Evolutionary conservation across 169 alveolate species (phyloP), one percentile per base, ranked within the genome.

Genomic region (Ichthyophthirius multifiliis): DNA sequence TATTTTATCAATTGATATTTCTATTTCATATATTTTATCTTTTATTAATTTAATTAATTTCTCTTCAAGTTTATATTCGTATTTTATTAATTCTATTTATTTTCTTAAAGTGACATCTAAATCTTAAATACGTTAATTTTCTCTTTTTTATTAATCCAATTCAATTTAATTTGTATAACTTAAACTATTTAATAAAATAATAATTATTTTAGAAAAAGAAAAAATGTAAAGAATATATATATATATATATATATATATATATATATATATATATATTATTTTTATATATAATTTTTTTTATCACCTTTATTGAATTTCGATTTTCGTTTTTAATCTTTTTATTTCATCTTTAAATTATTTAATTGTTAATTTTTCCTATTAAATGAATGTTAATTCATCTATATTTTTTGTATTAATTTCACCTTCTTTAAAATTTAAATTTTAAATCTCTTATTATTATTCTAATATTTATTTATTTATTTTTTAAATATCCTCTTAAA

Each of bases 21-120:
- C 71, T 15, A 27, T 35, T 41, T 85, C 93, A 48, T 83, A 86
- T 13, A 85, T 73, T n/a, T 75, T 46, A 31, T 89, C 89, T 46
- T 83, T 83, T 10, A 83, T 46, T 15, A 77, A 83, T 48, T 86
- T 84, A 31, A 55, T 80, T 41, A 76, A 75, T n/a, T n/a, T 83
- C 48, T 83, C 63, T 31, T 85, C 82, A 5, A 78, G 65, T 76
- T 88, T 87, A 48, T 76, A 78, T 55, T 64, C 63, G 31, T 80
- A 82, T 48, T 86, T 87, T 16, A 77, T 43, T 34, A 65, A 67
- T 46, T 86, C 84, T 43, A 77, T 86, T 75, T 82, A 55, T 12
- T 30, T 65, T 81, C 84, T 62, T 74, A 83, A 37, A 64, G 63
- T 55, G 31, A 27, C 71, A 15, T 27, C 13, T 27, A 55, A 55